phyloP scores from a whole-genome alignment of 169 alveolate species.

The Miamiensis avidus region DNA sequence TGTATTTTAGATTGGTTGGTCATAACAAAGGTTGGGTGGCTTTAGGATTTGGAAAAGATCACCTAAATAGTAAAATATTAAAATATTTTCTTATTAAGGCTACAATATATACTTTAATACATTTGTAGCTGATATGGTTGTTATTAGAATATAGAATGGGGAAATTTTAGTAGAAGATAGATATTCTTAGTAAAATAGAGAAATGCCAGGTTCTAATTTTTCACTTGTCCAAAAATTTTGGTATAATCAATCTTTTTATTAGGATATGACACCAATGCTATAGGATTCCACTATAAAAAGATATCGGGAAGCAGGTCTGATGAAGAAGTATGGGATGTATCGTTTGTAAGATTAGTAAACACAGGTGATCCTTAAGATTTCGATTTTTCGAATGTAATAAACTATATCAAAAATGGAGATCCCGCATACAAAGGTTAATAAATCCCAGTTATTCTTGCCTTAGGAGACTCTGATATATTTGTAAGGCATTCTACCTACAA shows the following conservation, averaged over 20 bases:
- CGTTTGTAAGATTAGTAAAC: neutral
- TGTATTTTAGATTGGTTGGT: neutral
- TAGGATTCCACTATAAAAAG: neutral
- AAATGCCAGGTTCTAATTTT: too few species aligned
- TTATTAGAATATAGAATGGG: neutral
- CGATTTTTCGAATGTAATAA: neutral
- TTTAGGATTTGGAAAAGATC: neutral
- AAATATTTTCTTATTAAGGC: too few species aligned
- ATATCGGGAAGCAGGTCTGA: neutral
- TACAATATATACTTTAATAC: neutral
- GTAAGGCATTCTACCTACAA: neutral
- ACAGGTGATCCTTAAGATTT: neutral
- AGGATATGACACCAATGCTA: neutral
- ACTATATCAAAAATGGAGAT: neutral
- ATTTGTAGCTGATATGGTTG: neutral
- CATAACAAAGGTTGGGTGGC: neutral
- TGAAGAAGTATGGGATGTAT: neutral
- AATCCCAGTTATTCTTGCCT: neutral
- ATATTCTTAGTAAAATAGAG: neutral
- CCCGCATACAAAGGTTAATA: neutral
- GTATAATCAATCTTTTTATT: too few species aligned
- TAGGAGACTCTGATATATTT: neutral
- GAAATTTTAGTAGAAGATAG: neutral
- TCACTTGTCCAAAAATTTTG: too few species aligned
- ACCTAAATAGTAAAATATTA: neutral